These are phyloP conservation scores for Talinum fruticosum DNA, from an alignment of 148 eudicot genomes.

Conservation along the genomic window DNA sequence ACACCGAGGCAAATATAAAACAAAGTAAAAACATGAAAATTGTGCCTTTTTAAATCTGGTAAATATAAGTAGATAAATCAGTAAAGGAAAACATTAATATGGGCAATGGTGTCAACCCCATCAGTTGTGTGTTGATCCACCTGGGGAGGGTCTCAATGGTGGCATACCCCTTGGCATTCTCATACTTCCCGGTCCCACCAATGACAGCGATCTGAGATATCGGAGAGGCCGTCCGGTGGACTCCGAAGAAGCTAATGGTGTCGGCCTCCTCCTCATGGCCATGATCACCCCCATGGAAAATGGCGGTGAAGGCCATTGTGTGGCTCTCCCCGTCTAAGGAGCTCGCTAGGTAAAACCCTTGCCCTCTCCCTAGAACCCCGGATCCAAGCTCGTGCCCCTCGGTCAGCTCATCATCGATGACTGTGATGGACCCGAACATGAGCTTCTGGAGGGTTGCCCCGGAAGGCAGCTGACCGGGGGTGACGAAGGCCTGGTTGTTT, in stretches of 20 bases:
- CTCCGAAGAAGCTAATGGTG: conserved; percentile 83
- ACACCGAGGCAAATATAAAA: too few relatives aligned
- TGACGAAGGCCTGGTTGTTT: conserved; percentile 75
- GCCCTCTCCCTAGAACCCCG: conserved; percentile 57
- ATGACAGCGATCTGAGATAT: conserved; percentile 64
- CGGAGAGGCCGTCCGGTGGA: conserved; percentile 76
- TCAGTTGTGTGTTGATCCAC: conserved; percentile 90
- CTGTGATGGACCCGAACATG: conserved; percentile 86
- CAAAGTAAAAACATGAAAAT: neutral
- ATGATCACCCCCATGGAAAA: conserved; percentile 53
- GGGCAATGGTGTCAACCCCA: conserved; percentile 83
- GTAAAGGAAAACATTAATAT: conserved; percentile 53
- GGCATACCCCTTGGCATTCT: conserved; percentile 84
- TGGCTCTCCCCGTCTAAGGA: conserved; percentile 84
- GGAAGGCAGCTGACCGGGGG: conserved; percentile 79
- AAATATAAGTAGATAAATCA: neutral
- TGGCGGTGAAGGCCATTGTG: conserved; percentile 69
- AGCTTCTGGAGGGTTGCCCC: conserved; percentile 81
- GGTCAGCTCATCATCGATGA: conserved; percentile 81
- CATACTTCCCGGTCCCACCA: conserved; percentile 89
- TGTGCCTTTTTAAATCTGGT: neutral
- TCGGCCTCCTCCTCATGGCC: conserved; percentile 40
- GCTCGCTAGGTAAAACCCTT: conserved; percentile 87
- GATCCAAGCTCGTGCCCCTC: conserved; percentile 88
- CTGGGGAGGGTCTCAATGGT: conserved; percentile 77